Percentiles rank a stretch among this genome's conserved stretches.
Conservation (phyloP, 2,329 filamentous ascomycete genomes). For the Thermoascus crustaceus region DNA sequence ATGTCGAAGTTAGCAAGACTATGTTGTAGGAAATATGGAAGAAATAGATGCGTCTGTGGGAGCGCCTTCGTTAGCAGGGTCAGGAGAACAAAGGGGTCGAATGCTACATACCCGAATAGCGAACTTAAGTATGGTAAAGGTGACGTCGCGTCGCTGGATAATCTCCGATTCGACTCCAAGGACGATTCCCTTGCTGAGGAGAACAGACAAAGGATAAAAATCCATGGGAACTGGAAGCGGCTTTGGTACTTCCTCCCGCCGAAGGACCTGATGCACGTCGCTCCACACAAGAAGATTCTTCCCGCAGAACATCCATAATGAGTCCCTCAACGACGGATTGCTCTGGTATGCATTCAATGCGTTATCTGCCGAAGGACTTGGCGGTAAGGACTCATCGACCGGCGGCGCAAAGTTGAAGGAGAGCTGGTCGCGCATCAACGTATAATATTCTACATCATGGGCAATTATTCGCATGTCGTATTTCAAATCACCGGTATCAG, state of each 20-base stretch:
- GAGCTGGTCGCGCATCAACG: conserved; percentile 78
- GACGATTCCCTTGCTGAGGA: conserved; percentile 83
- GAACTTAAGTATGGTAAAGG: conserved; percentile 83
- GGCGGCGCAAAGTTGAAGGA: conserved; percentile 40
- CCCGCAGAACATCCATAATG: conserved; percentile 91
- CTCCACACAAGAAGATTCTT: conserved; percentile 80
- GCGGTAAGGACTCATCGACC: conserved; percentile 40
- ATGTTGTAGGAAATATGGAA: conserved; percentile 77
- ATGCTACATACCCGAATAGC: conserved; percentile 65
- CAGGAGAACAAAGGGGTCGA: neutral
- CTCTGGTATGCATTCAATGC: conserved; percentile 37
- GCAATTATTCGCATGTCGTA: conserved; percentile 98
- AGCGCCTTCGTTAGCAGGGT: conserved; percentile 6
- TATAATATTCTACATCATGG: conserved; percentile 93
- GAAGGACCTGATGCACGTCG: conserved; percentile 75
- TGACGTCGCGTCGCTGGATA: conserved; percentile 84
- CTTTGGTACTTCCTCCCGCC: conserved; percentile 63
- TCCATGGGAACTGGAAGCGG: conserved; percentile 77
- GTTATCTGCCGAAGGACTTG: conserved; percentile 42
- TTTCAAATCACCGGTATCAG: conserved; percentile 75
- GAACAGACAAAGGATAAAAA: conserved; percentile 84
- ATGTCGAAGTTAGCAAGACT: conserved; percentile 68
- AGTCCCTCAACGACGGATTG: conserved; percentile 63
- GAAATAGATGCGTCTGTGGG: conserved; percentile 84
- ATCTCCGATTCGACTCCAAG: conserved; percentile 87